Conservation (phyloP, 1,284 basidiomycete species). For the Kalmanozyma brasiliensis region DNA sequence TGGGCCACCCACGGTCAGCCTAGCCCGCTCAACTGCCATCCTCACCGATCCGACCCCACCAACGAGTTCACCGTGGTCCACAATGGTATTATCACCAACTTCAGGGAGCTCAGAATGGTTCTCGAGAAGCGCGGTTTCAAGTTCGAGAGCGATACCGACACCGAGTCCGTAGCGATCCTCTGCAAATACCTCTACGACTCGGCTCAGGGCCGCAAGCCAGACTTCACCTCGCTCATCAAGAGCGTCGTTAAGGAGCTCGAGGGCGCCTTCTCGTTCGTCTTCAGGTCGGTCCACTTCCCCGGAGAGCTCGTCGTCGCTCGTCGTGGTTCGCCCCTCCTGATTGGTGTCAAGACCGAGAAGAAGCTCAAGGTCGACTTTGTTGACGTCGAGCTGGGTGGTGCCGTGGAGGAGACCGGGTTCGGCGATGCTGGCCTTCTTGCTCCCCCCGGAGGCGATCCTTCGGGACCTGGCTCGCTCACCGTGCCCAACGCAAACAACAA, state of each 20-base stretch:
- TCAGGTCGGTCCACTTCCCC: slow-evolving; percentile 97
- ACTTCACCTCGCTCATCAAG: slow-evolving; percentile 93
- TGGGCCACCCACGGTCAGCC: slow-evolving; percentile 98
- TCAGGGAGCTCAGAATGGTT: slow-evolving; percentile 85
- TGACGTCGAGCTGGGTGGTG: slow-evolving; percentile 79
- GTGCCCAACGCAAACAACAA: slow-evolving; percentile 71
- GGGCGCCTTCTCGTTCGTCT: slow-evolving; percentile 99
- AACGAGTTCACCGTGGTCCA: slow-evolving; percentile 94
- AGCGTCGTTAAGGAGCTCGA: slow-evolving; percentile 97
- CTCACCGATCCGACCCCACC: slow-evolving; percentile 83
- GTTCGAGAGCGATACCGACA: slow-evolving; percentile 97
- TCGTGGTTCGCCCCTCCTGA: slow-evolving; percentile 93
- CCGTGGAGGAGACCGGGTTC: slow-evolving; percentile 51
- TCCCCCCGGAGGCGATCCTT: slow-evolving; percentile 73
- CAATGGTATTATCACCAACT: slow-evolving; percentile 99
- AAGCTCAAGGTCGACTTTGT: slow-evolving; percentile 99
- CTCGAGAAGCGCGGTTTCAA: slow-evolving; percentile 94
- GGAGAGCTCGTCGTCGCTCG: slow-evolving; percentile 95
- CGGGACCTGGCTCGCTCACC: slow-evolving; percentile 63
- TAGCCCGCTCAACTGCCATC: slow-evolving; percentile 91
- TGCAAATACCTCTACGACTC: slow-evolving; percentile 97
- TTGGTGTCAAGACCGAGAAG: slow-evolving; percentile 99
- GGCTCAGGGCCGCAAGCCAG: slow-evolving; percentile 85
- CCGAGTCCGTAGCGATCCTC: slow-evolving; percentile 95
- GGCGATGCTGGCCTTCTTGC: slow-evolving; percentile 73